phyloP scores from a whole-genome alignment of 352 stramenopile genomes.

The Thalassiosira exigua region DNA sequence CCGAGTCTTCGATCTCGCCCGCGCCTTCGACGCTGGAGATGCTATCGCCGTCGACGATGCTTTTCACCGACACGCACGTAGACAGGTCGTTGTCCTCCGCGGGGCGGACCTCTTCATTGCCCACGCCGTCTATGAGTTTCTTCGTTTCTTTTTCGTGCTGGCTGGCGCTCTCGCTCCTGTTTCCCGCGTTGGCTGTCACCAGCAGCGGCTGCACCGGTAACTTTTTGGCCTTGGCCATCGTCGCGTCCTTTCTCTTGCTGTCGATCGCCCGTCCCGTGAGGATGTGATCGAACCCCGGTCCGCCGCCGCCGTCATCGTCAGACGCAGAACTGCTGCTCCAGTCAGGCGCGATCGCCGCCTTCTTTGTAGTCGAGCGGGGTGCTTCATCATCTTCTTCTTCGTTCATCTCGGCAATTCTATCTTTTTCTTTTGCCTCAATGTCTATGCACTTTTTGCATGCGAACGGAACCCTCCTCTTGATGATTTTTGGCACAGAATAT shows the following conservation, averaged over 20 bases:
- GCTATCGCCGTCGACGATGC: too few species aligned
- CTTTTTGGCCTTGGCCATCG: not conserved
- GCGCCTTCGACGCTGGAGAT: not conserved
- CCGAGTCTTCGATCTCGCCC: not conserved
- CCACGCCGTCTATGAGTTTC: too few species aligned
- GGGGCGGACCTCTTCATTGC: too few species aligned
- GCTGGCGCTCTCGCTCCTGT: not conserved
- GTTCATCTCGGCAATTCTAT: too few species aligned
- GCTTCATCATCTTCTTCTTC: too few species aligned
- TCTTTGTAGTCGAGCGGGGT: not conserved
- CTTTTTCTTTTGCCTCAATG: too few species aligned
- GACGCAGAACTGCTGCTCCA: too few species aligned
- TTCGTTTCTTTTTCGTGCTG: not conserved
- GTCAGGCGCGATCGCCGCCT: too few species aligned
- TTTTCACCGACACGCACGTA: not conserved
- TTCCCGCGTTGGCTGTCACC: not conserved
- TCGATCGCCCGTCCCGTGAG: not conserved
- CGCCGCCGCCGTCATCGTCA: not conserved
- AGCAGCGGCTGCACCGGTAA: not conserved
- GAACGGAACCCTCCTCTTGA: too few species aligned
- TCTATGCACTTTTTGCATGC: too few species aligned
- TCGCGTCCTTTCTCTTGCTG: not conserved
- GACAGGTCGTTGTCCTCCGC: not conserved
- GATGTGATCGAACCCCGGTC: conserved; percentile 1
- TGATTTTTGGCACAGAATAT: too few species aligned